Percentiles rank a stretch among this genome's conserved stretches.
Conservation (phyloP, 148 eudicot genomes). For the Silene latifolia region DNA sequence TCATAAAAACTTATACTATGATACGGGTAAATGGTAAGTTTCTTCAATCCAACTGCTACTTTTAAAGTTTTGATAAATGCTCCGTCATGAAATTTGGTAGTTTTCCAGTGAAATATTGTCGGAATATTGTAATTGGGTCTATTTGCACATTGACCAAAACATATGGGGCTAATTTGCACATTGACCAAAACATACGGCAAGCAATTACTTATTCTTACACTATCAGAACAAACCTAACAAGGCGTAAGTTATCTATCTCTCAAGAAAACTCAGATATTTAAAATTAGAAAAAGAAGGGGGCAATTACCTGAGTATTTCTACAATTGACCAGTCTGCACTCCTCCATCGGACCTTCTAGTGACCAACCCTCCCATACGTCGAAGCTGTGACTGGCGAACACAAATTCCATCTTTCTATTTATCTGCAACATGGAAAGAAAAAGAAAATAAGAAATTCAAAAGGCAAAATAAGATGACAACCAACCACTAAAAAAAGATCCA, state of each 20-base stretch:
- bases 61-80: no score
- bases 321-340: conserved; percentile 91
- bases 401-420: conserved; percentile 91
- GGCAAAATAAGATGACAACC: background rate
- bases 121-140: no score
- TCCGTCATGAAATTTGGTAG: no score
- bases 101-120: no score
- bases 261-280: no score
- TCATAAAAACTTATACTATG: no score
- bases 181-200: no score
- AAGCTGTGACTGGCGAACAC: conserved; percentile 99
- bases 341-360: conserved; percentile 81
- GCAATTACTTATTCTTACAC: background rate
- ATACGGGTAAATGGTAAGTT: no score
- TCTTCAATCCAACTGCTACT: no score
- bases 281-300: background rate
- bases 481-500: background rate
- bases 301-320: conserved; percentile 76
- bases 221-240: background rate
- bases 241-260: background rate
- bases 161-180: no score
- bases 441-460: background rate
- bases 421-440: conserved; percentile 47
- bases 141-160: no score
- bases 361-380: conserved; percentile 99